phyloP scores from a whole-genome alignment of 768 basidiomycete species.

The Leccinum variicolor region DNA sequence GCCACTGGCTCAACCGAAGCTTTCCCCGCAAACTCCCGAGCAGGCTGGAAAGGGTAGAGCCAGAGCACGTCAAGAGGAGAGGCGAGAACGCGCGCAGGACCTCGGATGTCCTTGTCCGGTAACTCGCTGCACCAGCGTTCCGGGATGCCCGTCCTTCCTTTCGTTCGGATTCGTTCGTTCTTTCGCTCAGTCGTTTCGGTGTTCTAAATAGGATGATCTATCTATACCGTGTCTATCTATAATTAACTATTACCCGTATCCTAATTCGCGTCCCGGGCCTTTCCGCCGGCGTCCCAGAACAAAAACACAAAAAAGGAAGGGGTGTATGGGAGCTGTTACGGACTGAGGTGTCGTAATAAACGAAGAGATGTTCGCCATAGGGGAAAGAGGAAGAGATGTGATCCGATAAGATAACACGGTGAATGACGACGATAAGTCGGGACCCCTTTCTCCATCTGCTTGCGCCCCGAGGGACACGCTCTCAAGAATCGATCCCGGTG shows the following conservation, averaged over 20 bases:
- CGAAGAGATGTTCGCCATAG: neutral
- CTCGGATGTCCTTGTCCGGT: neutral
- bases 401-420: conserved; percentile 20
- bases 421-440: neutral
- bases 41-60: no score
- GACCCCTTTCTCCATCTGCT: neutral
- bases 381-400: neutral
- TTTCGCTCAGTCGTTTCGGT: neutral
- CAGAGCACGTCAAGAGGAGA: neutral
- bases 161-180: neutral
- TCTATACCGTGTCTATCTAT: neutral
- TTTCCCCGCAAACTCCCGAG: conserved; percentile 1
- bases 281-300: neutral
- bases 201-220: neutral
- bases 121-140: neutral
- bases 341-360: neutral
- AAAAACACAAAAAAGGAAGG: neutral
- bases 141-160: neutral
- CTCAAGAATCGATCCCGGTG: conserved; percentile 1
- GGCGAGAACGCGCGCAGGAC: neutral
- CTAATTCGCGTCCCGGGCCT: neutral
- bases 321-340: neutral
- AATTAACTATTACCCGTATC: neutral
- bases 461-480: conserved; percentile 12
- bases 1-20: neutral